Evolutionary conservation across 2,329 filamentous ascomycete species (phyloP), one percentile per base, ranked within the genome.

Genomic region (Madurella mycetomatis): DNA sequence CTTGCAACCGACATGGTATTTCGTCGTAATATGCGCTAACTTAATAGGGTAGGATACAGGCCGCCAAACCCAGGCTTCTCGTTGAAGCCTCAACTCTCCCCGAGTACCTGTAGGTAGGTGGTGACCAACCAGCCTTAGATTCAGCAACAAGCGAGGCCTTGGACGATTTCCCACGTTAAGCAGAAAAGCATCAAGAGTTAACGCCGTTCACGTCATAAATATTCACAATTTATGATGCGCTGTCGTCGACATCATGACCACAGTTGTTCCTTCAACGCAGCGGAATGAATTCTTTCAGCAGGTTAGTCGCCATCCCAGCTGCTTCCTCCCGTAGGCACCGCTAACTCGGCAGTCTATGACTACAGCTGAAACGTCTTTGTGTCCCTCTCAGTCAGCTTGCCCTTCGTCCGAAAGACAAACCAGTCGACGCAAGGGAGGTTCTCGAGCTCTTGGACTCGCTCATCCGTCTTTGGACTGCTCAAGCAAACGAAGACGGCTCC

Each of bases 221-320:
- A 25, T 25, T 25, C 25, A 25, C 25, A 16, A 18, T n/a, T 15
- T 9, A 53, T 44, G 16, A 48, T 54, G 47, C 17, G 15, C 41
- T 12, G 12, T 15, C 19, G 15, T n/a, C n/a, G 8, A n/a, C 51
- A 63, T 15, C 40, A 65, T 65, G 63, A 52, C 62, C 30, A 44
- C 63, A 16, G 39, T 30, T 37, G 39, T 45, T 32, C 50, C 53
- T 25, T 58, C 55, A 41, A 30, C 47, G 8, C 57, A 54, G 34
- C 65, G 71, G 44, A 70, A 70, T 53, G 66, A 67, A 25, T 66
- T 73, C 57, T 74, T 74, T 52, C 66, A 71, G 47, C 66, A 70
- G 62, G 72, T 70, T 41, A 17, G 60, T 53, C 16, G 18, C 30
- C 18, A 2, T 11, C 25, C 15, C 15, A 12, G 30, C 5, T 43